These are phyloP conservation scores for Paradendryphiella salina DNA, from an alignment of 2,329 filamentous ascomycete genomes.

Conservation along the genomic window DNA sequence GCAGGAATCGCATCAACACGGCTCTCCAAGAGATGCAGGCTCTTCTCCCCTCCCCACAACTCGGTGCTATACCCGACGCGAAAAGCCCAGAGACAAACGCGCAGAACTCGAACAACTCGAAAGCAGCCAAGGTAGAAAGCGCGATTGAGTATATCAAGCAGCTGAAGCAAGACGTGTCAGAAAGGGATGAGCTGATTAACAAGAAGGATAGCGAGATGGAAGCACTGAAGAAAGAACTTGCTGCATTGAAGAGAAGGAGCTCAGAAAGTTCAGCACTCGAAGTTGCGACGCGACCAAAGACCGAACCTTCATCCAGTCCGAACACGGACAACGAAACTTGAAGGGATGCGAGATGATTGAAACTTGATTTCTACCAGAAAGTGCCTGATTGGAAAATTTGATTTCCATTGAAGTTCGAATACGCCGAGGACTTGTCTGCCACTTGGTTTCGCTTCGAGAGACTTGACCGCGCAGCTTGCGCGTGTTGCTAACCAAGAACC, in stretches of 20 bases:
- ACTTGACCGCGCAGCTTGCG: too few species aligned
- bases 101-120: conserved; percentile 62
- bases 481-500: too few species aligned
- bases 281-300: conserved; percentile 14
- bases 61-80: conserved; percentile 29
- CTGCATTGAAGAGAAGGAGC: conserved; percentile 30
- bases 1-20: conserved; percentile 91
- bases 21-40: conserved; percentile 89
- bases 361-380: not conserved
- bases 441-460: too few species aligned
- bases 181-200: conserved; percentile 65
- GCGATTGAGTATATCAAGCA: conserved; percentile 94
- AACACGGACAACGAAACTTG: conserved; percentile 20
- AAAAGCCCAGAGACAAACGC: conserved; percentile 46
- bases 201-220: conserved; percentile 66
- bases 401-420: too few species aligned
- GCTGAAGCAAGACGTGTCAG: conserved; percentile 72
- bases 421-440: too few species aligned
- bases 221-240: conserved; percentile 56
- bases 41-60: conserved; percentile 67
- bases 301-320: conserved; percentile 19
- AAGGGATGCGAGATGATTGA: conserved; percentile 1
- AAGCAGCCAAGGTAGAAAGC: conserved; percentile 95
- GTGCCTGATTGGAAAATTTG: not conserved
- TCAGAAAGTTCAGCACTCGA: conserved; percentile 17